These are phyloP conservation scores for Vigna hirtella DNA, from an alignment of 306 rosid species.

Conservation along the genomic window DNA sequence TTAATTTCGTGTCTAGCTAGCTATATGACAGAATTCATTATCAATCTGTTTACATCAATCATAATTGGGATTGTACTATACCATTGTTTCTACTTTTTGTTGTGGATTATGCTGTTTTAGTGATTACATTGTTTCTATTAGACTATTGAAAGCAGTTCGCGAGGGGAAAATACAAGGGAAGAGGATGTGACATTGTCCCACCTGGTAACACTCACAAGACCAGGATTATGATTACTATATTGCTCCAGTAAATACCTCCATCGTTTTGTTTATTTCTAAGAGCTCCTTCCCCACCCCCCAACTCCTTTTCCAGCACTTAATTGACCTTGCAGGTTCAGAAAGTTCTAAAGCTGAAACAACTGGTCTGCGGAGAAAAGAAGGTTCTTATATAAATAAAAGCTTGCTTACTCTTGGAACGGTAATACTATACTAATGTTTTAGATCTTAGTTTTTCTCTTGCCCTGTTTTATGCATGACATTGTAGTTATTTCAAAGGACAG, in stretches of 20 bases:
- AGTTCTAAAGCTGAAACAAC: conserved; percentile 91
- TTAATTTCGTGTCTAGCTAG: conserved; percentile 9
- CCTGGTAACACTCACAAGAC: conserved; percentile 59
- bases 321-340: conserved; percentile 97
- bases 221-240: background rate
- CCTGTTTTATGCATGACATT: background rate
- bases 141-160: conserved; percentile 87
- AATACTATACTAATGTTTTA: conserved; percentile 45
- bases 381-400: conserved; percentile 89
- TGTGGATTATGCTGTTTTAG: conserved; percentile 21
- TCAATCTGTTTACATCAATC: conserved; percentile 23
- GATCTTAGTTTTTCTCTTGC: conserved; percentile 12
- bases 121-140: conserved; percentile 44
- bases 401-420: conserved; percentile 92
- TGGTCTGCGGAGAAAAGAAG: conserved; percentile 90
- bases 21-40: conserved; percentile 1
- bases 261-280: conserved; percentile 15
- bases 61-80: background rate
- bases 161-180: conserved; percentile 70
- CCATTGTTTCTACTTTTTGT: conserved; percentile 19
- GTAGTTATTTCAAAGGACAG: conserved; percentile 9
- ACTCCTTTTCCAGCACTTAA: conserved; percentile 75
- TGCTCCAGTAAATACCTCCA: conserved; percentile 19
- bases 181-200: conserved; percentile 87
- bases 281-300: conserved; percentile 27